These are phyloP conservation scores for Globisporangium polare DNA, from an alignment of 352 stramenopile genomes.

Conservation along the genomic window DNA sequence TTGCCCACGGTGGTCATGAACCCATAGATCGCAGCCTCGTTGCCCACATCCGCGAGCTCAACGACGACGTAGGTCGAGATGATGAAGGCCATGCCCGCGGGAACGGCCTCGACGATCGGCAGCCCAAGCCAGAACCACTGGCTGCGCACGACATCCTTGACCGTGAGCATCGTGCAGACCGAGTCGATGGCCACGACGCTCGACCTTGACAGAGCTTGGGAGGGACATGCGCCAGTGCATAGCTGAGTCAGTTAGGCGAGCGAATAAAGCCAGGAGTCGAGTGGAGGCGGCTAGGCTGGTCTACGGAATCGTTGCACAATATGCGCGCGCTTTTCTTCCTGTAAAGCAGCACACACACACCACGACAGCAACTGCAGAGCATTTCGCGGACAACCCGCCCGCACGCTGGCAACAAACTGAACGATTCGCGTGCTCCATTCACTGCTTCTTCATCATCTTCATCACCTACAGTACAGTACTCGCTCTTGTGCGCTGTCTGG, in stretches of 20 bases:
- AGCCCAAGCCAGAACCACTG: neutral
- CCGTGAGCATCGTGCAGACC: neutral
- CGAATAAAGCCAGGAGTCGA: no score
- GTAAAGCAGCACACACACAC: no score
- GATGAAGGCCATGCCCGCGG: neutral
- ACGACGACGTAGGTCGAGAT: neutral
- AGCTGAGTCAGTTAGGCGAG: no score
- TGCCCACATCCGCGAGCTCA: neutral
- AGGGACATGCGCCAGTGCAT: neutral
- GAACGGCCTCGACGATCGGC: neutral
- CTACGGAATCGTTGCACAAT: no score
- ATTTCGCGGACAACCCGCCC: no score
- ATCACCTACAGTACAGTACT: no score
- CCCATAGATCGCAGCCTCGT: neutral
- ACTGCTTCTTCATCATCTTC: neutral
- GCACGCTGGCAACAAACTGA: neutral
- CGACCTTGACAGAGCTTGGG: neutral
- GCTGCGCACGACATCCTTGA: neutral
- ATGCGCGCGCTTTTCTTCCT: no score
- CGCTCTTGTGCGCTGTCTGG: neutral
- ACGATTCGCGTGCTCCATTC: neutral
- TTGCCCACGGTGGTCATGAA: neutral
- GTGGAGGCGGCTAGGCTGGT: no score
- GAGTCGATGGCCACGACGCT: conserved; percentile 6
- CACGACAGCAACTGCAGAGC: no score